Percentiles rank a stretch among this genome's conserved stretches.
Evolutionary conservation across 2,329 filamentous ascomycete genomes (phyloP).

Genomic region (Diaporthe sp.): DNA sequence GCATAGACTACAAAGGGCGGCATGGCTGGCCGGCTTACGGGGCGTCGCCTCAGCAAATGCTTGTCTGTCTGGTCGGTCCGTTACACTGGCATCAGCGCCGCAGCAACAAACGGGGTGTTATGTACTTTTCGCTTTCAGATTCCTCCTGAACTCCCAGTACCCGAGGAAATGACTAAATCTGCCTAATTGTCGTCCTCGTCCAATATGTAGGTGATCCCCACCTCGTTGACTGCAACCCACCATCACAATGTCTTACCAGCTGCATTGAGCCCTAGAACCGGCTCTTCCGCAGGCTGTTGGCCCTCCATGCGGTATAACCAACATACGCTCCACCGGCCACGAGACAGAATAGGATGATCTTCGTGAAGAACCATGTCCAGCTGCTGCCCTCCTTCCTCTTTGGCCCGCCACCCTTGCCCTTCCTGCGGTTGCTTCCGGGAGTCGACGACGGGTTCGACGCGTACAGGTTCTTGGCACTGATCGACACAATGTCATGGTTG

Average conservation of each 20-base stretch:
- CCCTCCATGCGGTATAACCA: slow-evolving; percentile 86
- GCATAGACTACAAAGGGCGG: not conserved
- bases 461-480: slow-evolving; percentile 92
- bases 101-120: slow-evolving; percentile 9
- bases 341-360: slow-evolving; percentile 82
- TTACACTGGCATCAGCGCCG: not conserved
- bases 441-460: slow-evolving; percentile 66
- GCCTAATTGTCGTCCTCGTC: slow-evolving; percentile 12
- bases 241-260: not conserved
- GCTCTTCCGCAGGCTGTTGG: slow-evolving; percentile 72
- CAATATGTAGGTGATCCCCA: slow-evolving; percentile 6
- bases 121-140: slow-evolving; percentile 37
- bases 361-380: slow-evolving; percentile 79
- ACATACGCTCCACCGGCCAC: slow-evolving; percentile 82
- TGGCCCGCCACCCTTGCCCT: slow-evolving; percentile 51
- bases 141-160: slow-evolving; percentile 36
- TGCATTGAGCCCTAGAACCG: slow-evolving; percentile 60
- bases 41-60: not conserved
- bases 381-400: slow-evolving; percentile 63
- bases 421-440: slow-evolving; percentile 51
- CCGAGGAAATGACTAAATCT: slow-evolving; percentile 26
- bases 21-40: not conserved
- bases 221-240: not conserved
- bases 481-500: slow-evolving; percentile 95
- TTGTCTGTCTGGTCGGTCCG: not conserved